Evolutionary conservation across 2,329 filamentous ascomycete species (phyloP), one percentile per base, ranked within the genome.

Genomic region (Shiraia bambusicola): DNA sequence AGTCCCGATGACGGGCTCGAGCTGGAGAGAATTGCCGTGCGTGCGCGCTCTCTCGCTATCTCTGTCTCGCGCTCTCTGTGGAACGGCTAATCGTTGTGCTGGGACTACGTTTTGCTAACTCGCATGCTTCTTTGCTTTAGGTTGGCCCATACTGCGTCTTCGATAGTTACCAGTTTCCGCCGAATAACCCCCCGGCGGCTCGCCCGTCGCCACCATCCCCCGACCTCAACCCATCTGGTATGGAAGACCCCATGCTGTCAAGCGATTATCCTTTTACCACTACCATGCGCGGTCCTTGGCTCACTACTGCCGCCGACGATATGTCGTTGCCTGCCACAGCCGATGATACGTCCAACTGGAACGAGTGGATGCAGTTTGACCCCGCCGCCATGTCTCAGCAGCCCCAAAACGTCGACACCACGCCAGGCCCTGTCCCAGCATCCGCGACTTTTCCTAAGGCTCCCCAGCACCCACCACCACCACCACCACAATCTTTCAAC

Each of bases 321-420:
- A 50, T 66, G 45, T 47, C 63, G 14, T 51, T 69, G 39, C 37
- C 53, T 22, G 54, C 63, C 10, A 42, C 63, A 8, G 53, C 62
- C 42, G 60, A 64, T 32, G 56, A 66, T 19, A 54, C 63, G 35
- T 41, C 50, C 31, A 60, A 69, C 51, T 76, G 72, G 72, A 72
- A 70, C 52, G 69, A 75, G 31, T 76, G 71, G 70, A 70, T 76
- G 65, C 63, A 70, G 42, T 75, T 71, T 70, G 71, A 75, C 56
- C 70, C 71, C 34, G 60, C 68, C 31, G 57, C 66, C 32, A 38
- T 57, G 43, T 57, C 65, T 34, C 64, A 67, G 51, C 52, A 58
- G 28, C 26, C 54, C 28, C 49, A 54, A 41, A 41, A 12, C 13
- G 44, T 46, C 42, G 50, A 57, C 8, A 11, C 55, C 39, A 63